Percentiles rank a stretch among this genome's conserved stretches.
Evolutionary conservation across 2,329 filamentous ascomycete species (phyloP).

Genomic region (Pseudocercospora musae): DNA sequence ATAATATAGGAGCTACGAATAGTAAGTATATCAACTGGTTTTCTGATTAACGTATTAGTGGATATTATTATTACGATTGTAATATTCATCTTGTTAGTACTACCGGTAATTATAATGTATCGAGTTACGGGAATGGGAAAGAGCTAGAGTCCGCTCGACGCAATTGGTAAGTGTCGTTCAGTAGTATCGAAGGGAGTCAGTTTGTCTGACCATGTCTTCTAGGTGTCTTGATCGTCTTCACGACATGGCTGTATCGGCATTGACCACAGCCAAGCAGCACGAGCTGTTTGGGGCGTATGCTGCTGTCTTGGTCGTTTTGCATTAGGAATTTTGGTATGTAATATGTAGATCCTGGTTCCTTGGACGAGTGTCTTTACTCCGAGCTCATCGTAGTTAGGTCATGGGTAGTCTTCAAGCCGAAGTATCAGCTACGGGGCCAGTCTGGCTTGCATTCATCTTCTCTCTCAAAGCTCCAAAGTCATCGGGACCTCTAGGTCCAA

Average conservation of each 20-base stretch:
- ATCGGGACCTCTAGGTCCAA: conserved; percentile 1
- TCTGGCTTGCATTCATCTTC: conserved; percentile 2
- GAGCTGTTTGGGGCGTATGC: conserved; percentile 30
- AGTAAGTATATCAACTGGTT: conserved; percentile 38
- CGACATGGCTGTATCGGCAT: conserved; percentile 25
- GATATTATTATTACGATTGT: conserved; percentile 43
- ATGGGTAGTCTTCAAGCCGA: too few relatives aligned
- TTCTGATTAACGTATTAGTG: conserved; percentile 40
- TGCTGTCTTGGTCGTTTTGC: conserved; percentile 29
- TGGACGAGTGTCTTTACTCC: too few relatives aligned
- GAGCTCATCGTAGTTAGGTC: too few relatives aligned
- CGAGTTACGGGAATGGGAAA: conserved; percentile 32
- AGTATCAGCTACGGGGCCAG: neutral
- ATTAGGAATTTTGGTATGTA: conserved; percentile 24
- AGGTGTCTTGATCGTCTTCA: conserved; percentile 41
- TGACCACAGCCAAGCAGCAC: conserved; percentile 26
- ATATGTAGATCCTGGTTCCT: neutral
- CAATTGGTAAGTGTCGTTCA: conserved; percentile 33
- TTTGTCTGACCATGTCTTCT: too few relatives aligned
- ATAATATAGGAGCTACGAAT: too few relatives aligned
- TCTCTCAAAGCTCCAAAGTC: neutral
- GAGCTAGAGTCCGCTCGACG: conserved; percentile 36
- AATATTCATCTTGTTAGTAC: conserved; percentile 42
- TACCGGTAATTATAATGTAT: conserved; percentile 43
- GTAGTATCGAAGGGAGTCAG: too few relatives aligned